Conservation (phyloP, 1,284 basidiomycete species). For the Trametes versicolor region DNA sequence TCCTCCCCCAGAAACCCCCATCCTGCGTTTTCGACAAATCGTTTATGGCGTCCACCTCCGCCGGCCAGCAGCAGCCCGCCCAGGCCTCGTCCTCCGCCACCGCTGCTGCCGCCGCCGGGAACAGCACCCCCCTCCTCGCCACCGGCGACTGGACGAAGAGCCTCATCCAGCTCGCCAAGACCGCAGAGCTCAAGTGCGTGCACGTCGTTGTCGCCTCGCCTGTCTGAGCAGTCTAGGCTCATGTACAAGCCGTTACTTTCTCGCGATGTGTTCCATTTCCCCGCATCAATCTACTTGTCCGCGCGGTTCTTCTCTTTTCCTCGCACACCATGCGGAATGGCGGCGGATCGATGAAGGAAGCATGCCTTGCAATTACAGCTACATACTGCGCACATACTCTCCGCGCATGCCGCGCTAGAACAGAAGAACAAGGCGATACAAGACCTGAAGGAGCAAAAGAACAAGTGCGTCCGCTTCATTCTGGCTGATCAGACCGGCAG, state of each 20-base stretch:
- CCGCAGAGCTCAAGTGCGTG: constrained; percentile 81
- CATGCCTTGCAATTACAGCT: constrained; percentile 82
- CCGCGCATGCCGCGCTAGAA: constrained; percentile 79
- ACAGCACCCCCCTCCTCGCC: constrained; percentile 64
- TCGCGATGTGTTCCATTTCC: constrained; percentile 11
- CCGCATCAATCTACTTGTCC: constrained; percentile 2
- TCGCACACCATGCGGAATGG: constrained; percentile 12
- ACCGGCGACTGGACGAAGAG: constrained; percentile 86
- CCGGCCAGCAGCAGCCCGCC: constrained; percentile 36
- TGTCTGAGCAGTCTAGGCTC: constrained; percentile 8
- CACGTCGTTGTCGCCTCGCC: constrained; percentile 23
- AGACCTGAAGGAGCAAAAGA: constrained; percentile 82
- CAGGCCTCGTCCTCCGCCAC: constrained; percentile 33
- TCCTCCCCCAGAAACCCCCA: constrained; percentile 41
- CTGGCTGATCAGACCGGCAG: background rate
- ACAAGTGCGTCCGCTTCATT: constrained; percentile 62
- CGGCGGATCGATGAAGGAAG: constrained; percentile 58
- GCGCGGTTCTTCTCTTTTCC: background rate
- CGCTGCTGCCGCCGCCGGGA: constrained; percentile 22
- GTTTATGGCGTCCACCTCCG: constrained; percentile 38
- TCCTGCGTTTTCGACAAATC: constrained; percentile 34
- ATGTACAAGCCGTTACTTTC: background rate
- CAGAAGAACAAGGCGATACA: constrained; percentile 79
- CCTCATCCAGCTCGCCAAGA: constrained; percentile 82
- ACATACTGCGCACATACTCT: constrained; percentile 86